These are phyloP conservation scores for Podospora appendiculata DNA, from an alignment of 495 filamentous ascomycete species.

Conservation along the genomic window DNA sequence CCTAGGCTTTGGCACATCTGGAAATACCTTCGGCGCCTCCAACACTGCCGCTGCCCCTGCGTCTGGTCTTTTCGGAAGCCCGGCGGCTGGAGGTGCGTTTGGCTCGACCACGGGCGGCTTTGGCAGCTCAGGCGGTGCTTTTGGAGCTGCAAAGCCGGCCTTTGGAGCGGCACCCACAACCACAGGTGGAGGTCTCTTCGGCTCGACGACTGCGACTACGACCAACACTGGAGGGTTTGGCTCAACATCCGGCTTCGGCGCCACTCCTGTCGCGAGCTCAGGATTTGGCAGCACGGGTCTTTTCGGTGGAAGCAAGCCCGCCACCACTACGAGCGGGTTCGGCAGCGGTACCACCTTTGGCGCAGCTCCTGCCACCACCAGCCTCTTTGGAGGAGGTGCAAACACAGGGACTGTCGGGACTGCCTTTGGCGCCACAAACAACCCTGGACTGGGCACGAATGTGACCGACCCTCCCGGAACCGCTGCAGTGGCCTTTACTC, in stretches of 20 bases:
- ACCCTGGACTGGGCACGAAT: slow-evolving; percentile 30
- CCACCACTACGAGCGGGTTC: slow-evolving; percentile 3
- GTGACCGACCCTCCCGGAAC: slow-evolving; percentile 59
- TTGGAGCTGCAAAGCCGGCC: slow-evolving; percentile 8
- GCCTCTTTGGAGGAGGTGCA: slow-evolving; percentile 38
- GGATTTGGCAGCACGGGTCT: slow-evolving; percentile 28
- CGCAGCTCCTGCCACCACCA: slow-evolving; percentile 26
- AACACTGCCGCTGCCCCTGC: slow-evolving; percentile 6
- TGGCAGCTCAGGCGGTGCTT: slow-evolving; percentile 8
- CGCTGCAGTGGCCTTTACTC: slow-evolving; percentile 60
- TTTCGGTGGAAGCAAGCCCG: slow-evolving; percentile 12
- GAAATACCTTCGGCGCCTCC: neutral
- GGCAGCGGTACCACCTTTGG: slow-evolving; percentile 37
- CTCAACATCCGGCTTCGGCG: slow-evolving; percentile 44
- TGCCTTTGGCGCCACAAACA: slow-evolving; percentile 43
- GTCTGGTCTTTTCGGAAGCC: slow-evolving; percentile 39
- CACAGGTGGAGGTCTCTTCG: slow-evolving; percentile 7
- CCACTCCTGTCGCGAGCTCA: slow-evolving; percentile 28
- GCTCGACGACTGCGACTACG: slow-evolving; percentile 22
- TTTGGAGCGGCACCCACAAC: slow-evolving; percentile 9
- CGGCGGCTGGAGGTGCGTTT: slow-evolving; percentile 6
- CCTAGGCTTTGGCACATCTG: slow-evolving; percentile 19
- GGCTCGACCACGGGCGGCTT: slow-evolving; percentile 4
- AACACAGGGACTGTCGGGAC: slow-evolving; percentile 31
- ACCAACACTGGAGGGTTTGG: slow-evolving; percentile 28